Evolutionary conservation across 106 monocot species (phyloP).

Genomic region (Posidonia australis): DNA sequence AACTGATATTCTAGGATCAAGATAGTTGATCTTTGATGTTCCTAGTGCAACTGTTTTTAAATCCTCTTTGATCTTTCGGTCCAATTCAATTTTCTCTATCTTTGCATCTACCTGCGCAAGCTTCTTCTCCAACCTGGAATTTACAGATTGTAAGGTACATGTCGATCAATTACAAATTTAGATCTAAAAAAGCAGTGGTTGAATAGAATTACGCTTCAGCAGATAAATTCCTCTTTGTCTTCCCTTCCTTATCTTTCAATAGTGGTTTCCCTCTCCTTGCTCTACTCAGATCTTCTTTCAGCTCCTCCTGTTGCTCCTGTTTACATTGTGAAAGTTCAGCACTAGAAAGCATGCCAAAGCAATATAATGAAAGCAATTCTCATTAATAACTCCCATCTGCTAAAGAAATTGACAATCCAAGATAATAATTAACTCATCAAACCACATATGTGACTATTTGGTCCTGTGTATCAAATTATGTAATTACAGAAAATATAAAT

Average conservation of each 20-base stretch:
- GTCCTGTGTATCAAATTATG: too few species aligned
- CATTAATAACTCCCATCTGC: too few species aligned
- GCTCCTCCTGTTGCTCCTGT: conserved; percentile 55
- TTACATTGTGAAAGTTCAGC: not conserved
- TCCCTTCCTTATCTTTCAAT: conserved; percentile 63
- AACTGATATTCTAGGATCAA: conserved; percentile 84
- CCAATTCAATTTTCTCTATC: conserved; percentile 74
- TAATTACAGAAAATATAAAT: too few species aligned
- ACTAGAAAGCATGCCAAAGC: not conserved
- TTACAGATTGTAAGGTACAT: not conserved
- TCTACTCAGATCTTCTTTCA: conserved; percentile 60
- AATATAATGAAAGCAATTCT: not conserved
- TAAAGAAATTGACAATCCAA: too few species aligned
- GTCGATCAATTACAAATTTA: not conserved
- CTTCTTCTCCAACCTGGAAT: conserved; percentile 65
- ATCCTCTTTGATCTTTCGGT: conserved; percentile 65
- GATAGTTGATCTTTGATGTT: conserved; percentile 88
- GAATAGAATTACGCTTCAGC: conserved; percentile 53
- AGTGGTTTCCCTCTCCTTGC: conserved; percentile 71
- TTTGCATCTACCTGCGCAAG: conserved; percentile 40
- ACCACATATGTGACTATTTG: too few species aligned
- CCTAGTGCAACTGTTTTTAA: conserved; percentile 81
- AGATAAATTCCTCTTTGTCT: conserved; percentile 53
- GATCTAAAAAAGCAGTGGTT: not conserved
- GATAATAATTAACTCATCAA: too few species aligned